These are phyloP conservation scores for Cordyceps fumosorosea DNA, from an alignment of 2,329 filamentous ascomycete species.

Conservation along the genomic window DNA sequence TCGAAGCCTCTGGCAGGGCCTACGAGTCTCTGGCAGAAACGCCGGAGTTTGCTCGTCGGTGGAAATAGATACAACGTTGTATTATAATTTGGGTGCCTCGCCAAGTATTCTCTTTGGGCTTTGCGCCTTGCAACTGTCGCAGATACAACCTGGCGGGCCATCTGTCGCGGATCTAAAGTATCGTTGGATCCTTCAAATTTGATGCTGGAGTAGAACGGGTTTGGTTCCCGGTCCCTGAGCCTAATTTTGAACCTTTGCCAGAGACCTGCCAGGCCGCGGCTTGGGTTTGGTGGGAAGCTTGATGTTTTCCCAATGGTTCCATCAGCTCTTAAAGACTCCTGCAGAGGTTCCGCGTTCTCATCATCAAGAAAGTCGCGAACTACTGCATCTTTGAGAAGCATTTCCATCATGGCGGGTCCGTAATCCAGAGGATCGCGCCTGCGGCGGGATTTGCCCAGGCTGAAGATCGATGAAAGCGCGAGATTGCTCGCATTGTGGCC, in stretches of 20 bases:
- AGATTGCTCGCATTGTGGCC: slow-evolving; percentile 67
- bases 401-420: slow-evolving; percentile 85
- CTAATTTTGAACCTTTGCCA: slow-evolving; percentile 54
- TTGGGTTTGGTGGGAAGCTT: neutral
- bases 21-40: slow-evolving; percentile 80
- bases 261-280: slow-evolving; percentile 42
- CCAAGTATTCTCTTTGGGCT: slow-evolving; percentile 85
- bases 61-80: slow-evolving; percentile 83
- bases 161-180: slow-evolving; percentile 72
- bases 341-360: slow-evolving; percentile 25
- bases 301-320: neutral
- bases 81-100: slow-evolving; percentile 84
- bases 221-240: slow-evolving; percentile 66
- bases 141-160: slow-evolving; percentile 85
- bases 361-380: slow-evolving; percentile 93
- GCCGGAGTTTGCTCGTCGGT: slow-evolving; percentile 70
- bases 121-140: slow-evolving; percentile 76
- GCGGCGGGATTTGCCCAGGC: slow-evolving; percentile 52
- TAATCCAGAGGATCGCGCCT: slow-evolving; percentile 83
- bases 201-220: slow-evolving; percentile 83
- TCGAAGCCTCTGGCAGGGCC: slow-evolving; percentile 83
- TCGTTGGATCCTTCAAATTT: slow-evolving; percentile 68
- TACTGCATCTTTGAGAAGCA: slow-evolving; percentile 93
- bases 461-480: slow-evolving; percentile 64
- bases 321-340: slow-evolving; percentile 23